Percentiles rank a stretch among this genome's conserved stretches.
These are phyloP conservation scores for Leishmania turanica DNA, from an alignment of 208 protist genomes.

Conservation along the genomic window DNA sequence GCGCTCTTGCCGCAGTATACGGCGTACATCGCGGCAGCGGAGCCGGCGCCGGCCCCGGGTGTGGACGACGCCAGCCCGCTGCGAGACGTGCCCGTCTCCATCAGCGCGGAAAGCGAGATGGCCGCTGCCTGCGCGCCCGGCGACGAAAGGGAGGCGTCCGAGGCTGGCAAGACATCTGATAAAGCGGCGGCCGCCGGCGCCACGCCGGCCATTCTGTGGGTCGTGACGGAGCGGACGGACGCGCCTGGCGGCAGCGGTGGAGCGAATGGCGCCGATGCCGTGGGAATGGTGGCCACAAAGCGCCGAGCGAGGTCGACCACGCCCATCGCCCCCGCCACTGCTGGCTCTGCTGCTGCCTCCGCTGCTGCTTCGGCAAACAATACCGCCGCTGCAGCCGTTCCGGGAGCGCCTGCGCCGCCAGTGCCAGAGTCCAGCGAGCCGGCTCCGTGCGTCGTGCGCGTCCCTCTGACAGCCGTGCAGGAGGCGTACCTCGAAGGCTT, in stretches of 20 bases:
- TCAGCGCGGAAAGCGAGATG: conserved; percentile 23
- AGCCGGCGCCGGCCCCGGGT: conserved; percentile 37
- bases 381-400: conserved; percentile 11
- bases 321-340: background rate
- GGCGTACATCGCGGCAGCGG: conserved; percentile 59
- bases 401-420: conserved; percentile 31
- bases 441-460: conserved; percentile 74
- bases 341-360: background rate
- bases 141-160: background rate
- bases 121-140: background rate
- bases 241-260: background rate
- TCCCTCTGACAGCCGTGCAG: conserved; percentile 61
- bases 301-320: conserved; percentile 32
- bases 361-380: conserved; percentile 4
- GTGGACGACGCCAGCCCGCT: conserved; percentile 52
- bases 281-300: conserved; percentile 15
- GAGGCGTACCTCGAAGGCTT: conserved; percentile 56
- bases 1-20: conserved; percentile 48
- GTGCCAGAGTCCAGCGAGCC: conserved; percentile 48
- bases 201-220: conserved; percentile 34
- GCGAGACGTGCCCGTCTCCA: conserved; percentile 55
- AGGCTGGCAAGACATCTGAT: background rate
- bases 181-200: background rate
- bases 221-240: conserved; percentile 30
- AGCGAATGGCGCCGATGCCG: background rate